Conservation (phyloP, 2,329 filamentous ascomycete species). For the Diaporthe vaccinii region DNA sequence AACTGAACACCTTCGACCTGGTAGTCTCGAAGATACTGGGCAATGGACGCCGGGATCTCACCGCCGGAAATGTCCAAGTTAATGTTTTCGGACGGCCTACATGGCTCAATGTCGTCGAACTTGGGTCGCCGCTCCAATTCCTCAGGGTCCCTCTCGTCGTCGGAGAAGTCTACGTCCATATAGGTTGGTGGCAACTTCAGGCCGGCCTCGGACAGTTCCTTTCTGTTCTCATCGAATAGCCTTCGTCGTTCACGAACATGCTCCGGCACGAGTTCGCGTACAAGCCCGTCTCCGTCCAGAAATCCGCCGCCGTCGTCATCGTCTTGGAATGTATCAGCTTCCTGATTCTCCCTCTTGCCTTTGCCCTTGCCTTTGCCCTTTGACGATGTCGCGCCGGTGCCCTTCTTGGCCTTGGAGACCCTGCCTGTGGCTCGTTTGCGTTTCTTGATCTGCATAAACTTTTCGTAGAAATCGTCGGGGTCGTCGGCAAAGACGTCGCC, state of each 20-base stretch:
- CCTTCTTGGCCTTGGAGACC: conserved; percentile 59
- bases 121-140: conserved; percentile 71
- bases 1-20: conserved; percentile 89
- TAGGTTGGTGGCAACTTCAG: conserved; percentile 84
- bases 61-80: conserved; percentile 81
- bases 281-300: conserved; percentile 51
- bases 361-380: conserved; percentile 49
- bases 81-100: conserved; percentile 80
- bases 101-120: conserved; percentile 75
- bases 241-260: conserved; percentile 78
- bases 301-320: conserved; percentile 38
- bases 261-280: conserved; percentile 69
- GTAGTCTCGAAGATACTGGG: conserved; percentile 92
- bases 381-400: neutral
- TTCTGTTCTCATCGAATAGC: conserved; percentile 75
- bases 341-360: conserved; percentile 40
- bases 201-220: conserved; percentile 74
- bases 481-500: conserved; percentile 58
- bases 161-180: conserved; percentile 81
- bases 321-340: neutral
- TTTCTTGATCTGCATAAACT: conserved; percentile 66
- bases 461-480: conserved; percentile 71
- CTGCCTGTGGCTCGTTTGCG: conserved; percentile 60
- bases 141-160: conserved; percentile 67
- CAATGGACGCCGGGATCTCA: conserved; percentile 87